Evolutionary conservation across 306 rosid species (phyloP).

Genomic region (barrel medic (Medicago truncatula)): MtrunA17r5.0-ANR NC_053044.1:42951001-42951500

Average conservation of each 20-base stretch:
- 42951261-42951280: slow-evolving; percentile 2
- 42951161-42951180: no score
- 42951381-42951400: slow-evolving; percentile 47
- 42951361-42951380: slow-evolving; percentile 19
- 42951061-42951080: no score
- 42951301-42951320: slow-evolving; percentile 57
- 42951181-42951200: no score
- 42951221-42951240: not conserved
- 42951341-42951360: not conserved
- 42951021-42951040: no score
- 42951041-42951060: no score
- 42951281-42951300: slow-evolving; percentile 47
- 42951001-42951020: no score
- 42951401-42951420: slow-evolving; percentile 48
- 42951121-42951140: no score
- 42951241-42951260: not conserved
- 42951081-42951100: no score
- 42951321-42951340: slow-evolving; percentile 31
- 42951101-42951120: no score
- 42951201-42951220: no score
- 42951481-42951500: slow-evolving; percentile 87
- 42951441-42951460: slow-evolving; percentile 77
- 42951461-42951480: slow-evolving; percentile 84
- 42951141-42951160: no score
- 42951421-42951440: slow-evolving; percentile 89